phyloP scores from a whole-genome alignment of 2,329 filamentous ascomycete genomes.

The Epichloe coenophiala region DNA sequence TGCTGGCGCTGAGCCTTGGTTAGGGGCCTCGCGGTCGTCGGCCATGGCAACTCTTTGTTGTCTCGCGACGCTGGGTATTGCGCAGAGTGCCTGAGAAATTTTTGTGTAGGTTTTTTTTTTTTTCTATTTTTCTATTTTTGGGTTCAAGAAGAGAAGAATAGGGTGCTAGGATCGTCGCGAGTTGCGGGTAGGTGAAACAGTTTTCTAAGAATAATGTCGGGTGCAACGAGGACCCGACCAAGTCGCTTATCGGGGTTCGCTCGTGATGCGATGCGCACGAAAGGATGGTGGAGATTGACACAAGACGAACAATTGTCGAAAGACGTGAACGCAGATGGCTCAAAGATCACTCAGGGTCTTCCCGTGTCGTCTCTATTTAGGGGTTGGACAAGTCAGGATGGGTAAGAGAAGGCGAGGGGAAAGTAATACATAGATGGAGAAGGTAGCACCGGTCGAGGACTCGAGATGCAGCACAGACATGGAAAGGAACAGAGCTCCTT shows the following conservation, averaged over 20 bases:
- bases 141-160: background rate
- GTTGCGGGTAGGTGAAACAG: background rate
- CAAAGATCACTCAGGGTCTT: too few species aligned
- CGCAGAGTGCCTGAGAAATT: too few species aligned
- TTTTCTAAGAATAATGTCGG: background rate
- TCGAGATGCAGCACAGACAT: too few species aligned
- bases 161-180: background rate
- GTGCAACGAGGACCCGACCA: background rate
- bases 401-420: too few species aligned
- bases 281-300: background rate
- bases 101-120: too few species aligned
- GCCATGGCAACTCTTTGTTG: slow-evolving; percentile 14
- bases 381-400: too few species aligned
- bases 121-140: background rate
- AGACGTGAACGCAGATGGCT: too few species aligned
- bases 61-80: background rate
- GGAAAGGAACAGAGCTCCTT: too few species aligned
- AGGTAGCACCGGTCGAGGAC: too few species aligned
- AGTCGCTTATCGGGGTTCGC: background rate
- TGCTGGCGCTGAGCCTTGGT: slow-evolving; percentile 17
- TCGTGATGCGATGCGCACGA: background rate
- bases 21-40: slow-evolving; percentile 16
- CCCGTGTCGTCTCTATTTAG: too few species aligned
- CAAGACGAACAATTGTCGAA: too few species aligned
- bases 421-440: too few species aligned